phyloP scores from a whole-genome alignment of 257 asterid species.

The Solanum sparsipilum region DNA sequence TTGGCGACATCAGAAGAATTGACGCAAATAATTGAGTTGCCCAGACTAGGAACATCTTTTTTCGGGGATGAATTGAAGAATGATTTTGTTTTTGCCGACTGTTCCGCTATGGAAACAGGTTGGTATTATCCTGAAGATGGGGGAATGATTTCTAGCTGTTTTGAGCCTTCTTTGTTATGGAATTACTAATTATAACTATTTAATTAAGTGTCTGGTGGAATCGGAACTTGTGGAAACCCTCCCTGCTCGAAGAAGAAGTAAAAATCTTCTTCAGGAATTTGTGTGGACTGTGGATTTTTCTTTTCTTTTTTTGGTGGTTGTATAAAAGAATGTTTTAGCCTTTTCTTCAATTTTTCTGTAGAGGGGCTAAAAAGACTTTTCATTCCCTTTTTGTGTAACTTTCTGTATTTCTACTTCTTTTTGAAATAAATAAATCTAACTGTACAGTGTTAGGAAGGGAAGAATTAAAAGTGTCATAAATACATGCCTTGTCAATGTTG shows the following conservation, averaged over 20 bases:
- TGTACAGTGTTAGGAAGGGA: conserved; percentile 20
- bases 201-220: too few species aligned
- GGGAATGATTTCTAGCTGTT: conserved; percentile 6
- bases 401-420: neutral
- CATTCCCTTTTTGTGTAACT: neutral
- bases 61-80: conserved; percentile 26
- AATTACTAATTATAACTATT: conserved; percentile 17
- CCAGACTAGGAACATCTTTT: conserved; percentile 38
- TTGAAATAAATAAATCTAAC: neutral
- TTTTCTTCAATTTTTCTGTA: neutral
- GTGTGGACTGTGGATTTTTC: neutral
- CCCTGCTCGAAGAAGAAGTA: neutral
- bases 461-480: conserved; percentile 8
- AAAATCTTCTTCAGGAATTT: neutral
- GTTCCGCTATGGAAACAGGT: conserved; percentile 18
- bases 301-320: neutral
- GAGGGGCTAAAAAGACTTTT: conserved; percentile 1
- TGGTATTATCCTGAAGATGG: conserved; percentile 36
- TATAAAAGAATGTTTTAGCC: neutral
- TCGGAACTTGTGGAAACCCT: neutral
- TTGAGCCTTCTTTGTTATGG: conserved; percentile 43
- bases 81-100: conserved; percentile 38
- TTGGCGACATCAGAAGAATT: conserved; percentile 43
- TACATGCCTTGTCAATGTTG: conserved; percentile 5
- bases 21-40: conserved; percentile 65